Conservation (phyloP, 1,284 basidiomycete species). For the Malassezia sp. region DNA sequence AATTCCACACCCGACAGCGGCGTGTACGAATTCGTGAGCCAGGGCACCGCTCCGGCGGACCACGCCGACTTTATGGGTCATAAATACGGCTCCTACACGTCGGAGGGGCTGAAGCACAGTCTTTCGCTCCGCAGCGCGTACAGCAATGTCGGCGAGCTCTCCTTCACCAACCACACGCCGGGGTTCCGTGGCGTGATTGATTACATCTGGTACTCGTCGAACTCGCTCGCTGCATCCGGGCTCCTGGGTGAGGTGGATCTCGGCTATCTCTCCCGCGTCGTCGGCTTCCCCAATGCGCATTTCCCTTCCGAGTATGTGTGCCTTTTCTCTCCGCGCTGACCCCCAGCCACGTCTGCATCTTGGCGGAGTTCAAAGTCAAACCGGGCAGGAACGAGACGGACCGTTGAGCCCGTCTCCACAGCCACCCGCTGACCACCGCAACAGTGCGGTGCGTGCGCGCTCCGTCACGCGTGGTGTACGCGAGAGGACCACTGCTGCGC, state of each 20-base stretch:
- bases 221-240: conserved; percentile 68
- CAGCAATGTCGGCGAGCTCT: conserved; percentile 49
- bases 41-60: conserved; percentile 56
- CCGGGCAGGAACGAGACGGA: conserved; percentile 6
- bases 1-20: conserved; percentile 80
- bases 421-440: not conserved
- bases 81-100: conserved; percentile 80
- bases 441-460: not conserved
- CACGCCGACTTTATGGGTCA: conserved; percentile 90
- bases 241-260: conserved; percentile 80
- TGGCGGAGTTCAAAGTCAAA: conserved; percentile 43
- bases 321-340: not conserved
- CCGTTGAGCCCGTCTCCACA: not conserved
- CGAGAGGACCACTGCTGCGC: too few species aligned
- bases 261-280: conserved; percentile 73
- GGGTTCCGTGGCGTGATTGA: conserved; percentile 58
- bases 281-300: conserved; percentile 93
- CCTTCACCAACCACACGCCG: conserved; percentile 84
- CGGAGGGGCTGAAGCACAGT: conserved; percentile 71
- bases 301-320: conserved; percentile 56
- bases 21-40: conserved; percentile 80
- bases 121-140: conserved; percentile 77
- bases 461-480: not conserved
- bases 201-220: conserved; percentile 81
- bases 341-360: conserved; percentile 33